phyloP scores from a whole-genome alignment of 306 rosid species.

The Abrus pulchellus region DNA sequence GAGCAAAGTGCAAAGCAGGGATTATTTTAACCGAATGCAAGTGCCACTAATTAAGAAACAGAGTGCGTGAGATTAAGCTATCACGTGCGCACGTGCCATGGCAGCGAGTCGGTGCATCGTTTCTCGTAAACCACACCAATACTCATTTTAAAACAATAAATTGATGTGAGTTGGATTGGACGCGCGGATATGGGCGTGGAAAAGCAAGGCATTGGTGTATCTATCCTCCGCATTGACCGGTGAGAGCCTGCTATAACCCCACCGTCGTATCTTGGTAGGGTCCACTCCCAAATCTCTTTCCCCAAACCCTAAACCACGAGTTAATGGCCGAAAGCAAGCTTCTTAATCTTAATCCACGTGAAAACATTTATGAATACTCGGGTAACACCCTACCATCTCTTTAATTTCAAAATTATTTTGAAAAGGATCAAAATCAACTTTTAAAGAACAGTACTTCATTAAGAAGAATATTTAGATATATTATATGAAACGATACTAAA shows the following conservation, averaged over 20 bases:
- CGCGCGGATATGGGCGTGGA: not conserved
- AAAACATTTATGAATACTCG: not conserved
- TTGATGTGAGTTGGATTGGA: not conserved
- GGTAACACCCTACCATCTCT: not conserved
- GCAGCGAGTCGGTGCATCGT: constrained; percentile 68
- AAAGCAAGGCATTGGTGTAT: constrained; percentile 9
- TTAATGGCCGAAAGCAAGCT: not conserved
- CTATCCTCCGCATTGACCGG: constrained; percentile 66
- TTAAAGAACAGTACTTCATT: too few relatives aligned
- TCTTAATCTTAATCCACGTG: not conserved
- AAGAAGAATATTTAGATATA: too few relatives aligned
- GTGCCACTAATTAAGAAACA: not conserved
- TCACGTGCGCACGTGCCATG: constrained; percentile 78
- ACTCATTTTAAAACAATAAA: too few relatives aligned
- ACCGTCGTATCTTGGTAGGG: constrained; percentile 46
- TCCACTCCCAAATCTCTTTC: constrained; percentile 36
- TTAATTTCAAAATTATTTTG: not conserved
- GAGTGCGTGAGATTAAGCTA: constrained; percentile 27
- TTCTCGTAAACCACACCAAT: constrained; percentile 41
- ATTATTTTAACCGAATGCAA: not conserved
- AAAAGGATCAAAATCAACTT: too few relatives aligned
- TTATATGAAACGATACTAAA: too few relatives aligned
- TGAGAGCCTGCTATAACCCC: constrained; percentile 45
- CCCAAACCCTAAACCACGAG: not conserved
- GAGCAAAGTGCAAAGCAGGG: too few relatives aligned